Evolutionary conservation across 2,329 filamentous ascomycete genomes (phyloP).

Genomic region (Exophiala oligosperma): DNA sequence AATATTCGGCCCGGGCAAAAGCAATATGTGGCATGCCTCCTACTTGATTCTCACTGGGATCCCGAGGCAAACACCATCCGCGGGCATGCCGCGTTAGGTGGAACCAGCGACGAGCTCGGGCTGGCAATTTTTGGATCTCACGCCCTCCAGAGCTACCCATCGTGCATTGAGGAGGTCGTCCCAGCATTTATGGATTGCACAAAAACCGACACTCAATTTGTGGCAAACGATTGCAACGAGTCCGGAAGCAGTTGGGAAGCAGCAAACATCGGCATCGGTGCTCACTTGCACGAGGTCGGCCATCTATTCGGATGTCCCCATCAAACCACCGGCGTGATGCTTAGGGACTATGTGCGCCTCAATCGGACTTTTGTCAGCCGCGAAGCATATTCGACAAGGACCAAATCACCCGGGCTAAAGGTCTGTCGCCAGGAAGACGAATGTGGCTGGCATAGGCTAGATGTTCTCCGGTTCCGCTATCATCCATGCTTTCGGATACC

Average conservation of each 20-base stretch:
- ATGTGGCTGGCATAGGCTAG: conserved; percentile 87
- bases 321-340: conserved; percentile 89
- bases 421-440: conserved; percentile 76
- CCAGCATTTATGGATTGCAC: conserved; percentile 89
- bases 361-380: conserved; percentile 80
- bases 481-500: conserved; percentile 89
- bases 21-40: conserved; percentile 81
- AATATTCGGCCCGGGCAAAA: conserved; percentile 73
- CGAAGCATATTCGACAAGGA: conserved; percentile 84
- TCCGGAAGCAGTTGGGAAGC: conserved; percentile 92
- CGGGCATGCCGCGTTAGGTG: conserved; percentile 81
- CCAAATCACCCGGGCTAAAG: conserved; percentile 74
- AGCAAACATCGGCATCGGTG: conserved; percentile 91
- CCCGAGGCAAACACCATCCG: conserved; percentile 66
- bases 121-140: conserved; percentile 92
- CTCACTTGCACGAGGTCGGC: conserved; percentile 86
- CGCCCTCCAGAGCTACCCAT: conserved; percentile 85
- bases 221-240: conserved; percentile 85
- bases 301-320: conserved; percentile 89
- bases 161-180: conserved; percentile 84
- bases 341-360: conserved; percentile 79
- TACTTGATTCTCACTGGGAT: conserved; percentile 91
- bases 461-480: conserved; percentile 81
- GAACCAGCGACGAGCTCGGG: conserved; percentile 67
- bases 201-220: conserved; percentile 73